phyloP scores from a whole-genome alignment of 495 filamentous ascomycete species.

The Hypomontagnella monticulosa region DNA sequence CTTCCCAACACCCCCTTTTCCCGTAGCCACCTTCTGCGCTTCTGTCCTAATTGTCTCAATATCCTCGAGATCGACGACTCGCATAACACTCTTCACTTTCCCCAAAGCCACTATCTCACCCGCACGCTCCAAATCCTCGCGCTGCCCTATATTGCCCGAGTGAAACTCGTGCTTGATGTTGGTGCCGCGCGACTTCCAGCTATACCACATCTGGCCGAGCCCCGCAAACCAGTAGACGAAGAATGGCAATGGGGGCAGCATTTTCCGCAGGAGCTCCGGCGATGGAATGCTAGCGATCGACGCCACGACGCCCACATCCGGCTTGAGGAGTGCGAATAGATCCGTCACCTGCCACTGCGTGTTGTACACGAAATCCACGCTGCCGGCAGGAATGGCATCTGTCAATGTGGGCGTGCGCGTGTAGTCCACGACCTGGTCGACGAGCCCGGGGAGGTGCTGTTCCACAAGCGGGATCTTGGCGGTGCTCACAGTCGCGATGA shows the following conservation, averaged over 20 bases:
- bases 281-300: constrained; percentile 54
- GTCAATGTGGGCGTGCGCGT: constrained; percentile 46
- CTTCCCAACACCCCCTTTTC: constrained; percentile 66
- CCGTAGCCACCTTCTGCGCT: constrained; percentile 57
- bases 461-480: constrained; percentile 60
- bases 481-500: constrained; percentile 65
- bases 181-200: constrained; percentile 50
- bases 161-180: constrained; percentile 51
- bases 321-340: constrained; percentile 52
- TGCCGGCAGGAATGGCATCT: constrained; percentile 51
- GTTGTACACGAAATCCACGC: constrained; percentile 65
- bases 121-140: constrained; percentile 55
- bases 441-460: constrained; percentile 47
- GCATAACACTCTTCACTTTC: constrained; percentile 57
- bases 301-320: constrained; percentile 51
- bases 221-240: constrained; percentile 47
- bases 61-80: constrained; percentile 55
- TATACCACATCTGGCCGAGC: constrained; percentile 51
- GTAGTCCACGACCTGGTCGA: constrained; percentile 61
- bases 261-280: constrained; percentile 47
- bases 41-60: constrained; percentile 55
- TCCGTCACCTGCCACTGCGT: constrained; percentile 51
- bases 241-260: constrained; percentile 49
- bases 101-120: constrained; percentile 55
- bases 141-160: constrained; percentile 47